A percentile compares a stretch with the other conserved stretches of the same genome.
Evolutionary conservation across 306 rosid genomes (phyloP).

Genomic region (Cicer yamashitae): DNA sequence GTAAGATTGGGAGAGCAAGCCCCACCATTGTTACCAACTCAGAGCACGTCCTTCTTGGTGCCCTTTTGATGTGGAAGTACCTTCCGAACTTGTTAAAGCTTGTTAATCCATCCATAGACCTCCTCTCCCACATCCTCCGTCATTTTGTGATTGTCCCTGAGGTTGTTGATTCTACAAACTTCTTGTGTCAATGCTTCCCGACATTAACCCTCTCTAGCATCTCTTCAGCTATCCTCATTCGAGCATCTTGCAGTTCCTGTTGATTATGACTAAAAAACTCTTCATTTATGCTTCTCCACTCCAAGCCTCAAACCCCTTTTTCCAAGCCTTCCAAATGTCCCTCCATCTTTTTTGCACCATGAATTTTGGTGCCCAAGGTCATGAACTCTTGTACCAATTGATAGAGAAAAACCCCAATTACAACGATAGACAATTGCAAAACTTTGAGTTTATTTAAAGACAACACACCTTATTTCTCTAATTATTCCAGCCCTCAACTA

Average conservation of each 20-base stretch:
- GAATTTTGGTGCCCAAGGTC: neutral
- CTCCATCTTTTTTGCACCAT: neutral
- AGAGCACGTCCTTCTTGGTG: neutral
- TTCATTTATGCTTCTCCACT: neutral
- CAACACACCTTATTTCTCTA: neutral
- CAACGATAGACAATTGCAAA: neutral
- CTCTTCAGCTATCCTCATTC: neutral
- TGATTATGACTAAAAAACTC: neutral
- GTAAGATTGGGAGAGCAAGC: neutral
- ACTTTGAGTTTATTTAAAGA: neutral
- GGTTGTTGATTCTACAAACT: neutral
- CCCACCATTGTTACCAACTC: neutral
- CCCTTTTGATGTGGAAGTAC: conserved; percentile 6
- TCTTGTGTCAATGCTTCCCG: neutral
- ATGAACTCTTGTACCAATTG: neutral
- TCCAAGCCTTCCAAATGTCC: neutral
- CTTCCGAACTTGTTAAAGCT: neutral
- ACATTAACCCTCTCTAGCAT: neutral
- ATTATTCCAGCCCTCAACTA: neutral
- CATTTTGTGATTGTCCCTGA: neutral
- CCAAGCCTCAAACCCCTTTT: neutral
- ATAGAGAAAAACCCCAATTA: conserved; percentile 2
- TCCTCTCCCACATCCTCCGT: neutral
- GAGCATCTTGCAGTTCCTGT: neutral
- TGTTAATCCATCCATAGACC: neutral